Base-by-base conservation (phyloP, 2,329 filamentous ascomycete genomes). In the Botrytis sinoallii region DNA sequence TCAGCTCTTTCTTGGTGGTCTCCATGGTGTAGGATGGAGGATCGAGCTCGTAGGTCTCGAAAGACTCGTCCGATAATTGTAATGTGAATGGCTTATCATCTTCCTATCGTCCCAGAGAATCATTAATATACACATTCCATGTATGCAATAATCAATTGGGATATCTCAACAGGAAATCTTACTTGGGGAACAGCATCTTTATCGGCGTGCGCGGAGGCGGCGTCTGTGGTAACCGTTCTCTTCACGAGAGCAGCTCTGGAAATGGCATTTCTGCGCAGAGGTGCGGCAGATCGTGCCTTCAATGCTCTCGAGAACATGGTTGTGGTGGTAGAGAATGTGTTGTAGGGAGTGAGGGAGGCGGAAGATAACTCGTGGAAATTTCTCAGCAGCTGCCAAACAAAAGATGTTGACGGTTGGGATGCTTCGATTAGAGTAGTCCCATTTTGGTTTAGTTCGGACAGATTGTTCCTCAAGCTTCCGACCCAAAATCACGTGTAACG, bases 11-110 rank as follows among this genome's bases (percentile, higher is more conserved):
- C 91, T 99, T 99, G 82, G 95, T 98, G 77, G 94, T 93, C 81
- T 97, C 88, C 80, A 99, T 86, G 77, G 93, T 95, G 88, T 98
- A 98, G 74, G 94, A 88, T 78, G 96, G 96, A 80, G 95, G 95
- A 86, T 99, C 96, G 83, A 99, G 90, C 88, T 98, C 94, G 87
- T 98, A 99, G 74, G 96, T 98, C 90, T 99, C 96, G 87, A 98
- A 99, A 87, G 93, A 95, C 92, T 98, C 95, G 84, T 98, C 94
- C 84, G 94, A 97, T 84, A 99, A 92, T 82, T 90, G 92, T 83
- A 99, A 90, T 81, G 92, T 90, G 87, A 99, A 98, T 78, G 91
- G 90, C 88, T 97, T 93, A 82, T 98, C 94, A 84, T 98, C 95
- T 84, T 95, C 93, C 94, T 97, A 82, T 71, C 29, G 75, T 66